A percentile compares a stretch with the other conserved stretches of the same genome.
Evolutionary conservation across 805 yeast species (phyloP).

Genomic region (Sungouiella blattae): DNA sequence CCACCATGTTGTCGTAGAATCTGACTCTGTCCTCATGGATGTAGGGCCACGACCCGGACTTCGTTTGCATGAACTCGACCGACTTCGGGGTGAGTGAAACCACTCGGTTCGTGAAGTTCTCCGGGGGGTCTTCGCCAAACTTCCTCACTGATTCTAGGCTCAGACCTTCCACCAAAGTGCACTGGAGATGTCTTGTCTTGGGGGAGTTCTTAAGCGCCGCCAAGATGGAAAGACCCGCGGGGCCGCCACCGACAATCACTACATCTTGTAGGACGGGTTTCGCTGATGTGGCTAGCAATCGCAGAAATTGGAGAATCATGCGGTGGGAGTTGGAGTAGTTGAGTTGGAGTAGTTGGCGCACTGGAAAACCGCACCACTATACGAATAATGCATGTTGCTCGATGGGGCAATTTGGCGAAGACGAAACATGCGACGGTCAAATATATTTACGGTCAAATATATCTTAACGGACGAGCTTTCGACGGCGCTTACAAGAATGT

Average conservation of each 20-base stretch:
- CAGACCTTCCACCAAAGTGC: slow-evolving; percentile 73
- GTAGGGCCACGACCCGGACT: slow-evolving; percentile 74
- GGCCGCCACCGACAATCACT: slow-evolving; percentile 93
- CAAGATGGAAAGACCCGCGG: slow-evolving; percentile 88
- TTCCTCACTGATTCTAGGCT: slow-evolving; percentile 49
- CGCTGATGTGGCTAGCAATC: slow-evolving; percentile 10
- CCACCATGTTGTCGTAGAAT: slow-evolving; percentile 75
- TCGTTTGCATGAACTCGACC: slow-evolving; percentile 52
- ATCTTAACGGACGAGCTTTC: too few species aligned
- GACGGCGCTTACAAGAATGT: too few species aligned
- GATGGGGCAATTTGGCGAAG: too few species aligned
- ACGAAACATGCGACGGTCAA: too few species aligned
- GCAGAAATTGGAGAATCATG: slow-evolving; percentile 2
- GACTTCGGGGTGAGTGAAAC: slow-evolving; percentile 84
- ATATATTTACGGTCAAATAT: too few species aligned
- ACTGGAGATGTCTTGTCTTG: slow-evolving; percentile 52
- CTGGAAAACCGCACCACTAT: too few species aligned
- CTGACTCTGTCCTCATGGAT: slow-evolving; percentile 69
- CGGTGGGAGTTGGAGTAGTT: too few species aligned
- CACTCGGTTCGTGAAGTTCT: slow-evolving; percentile 69
- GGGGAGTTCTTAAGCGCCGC: slow-evolving; percentile 75
- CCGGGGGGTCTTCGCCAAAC: slow-evolving; percentile 45
- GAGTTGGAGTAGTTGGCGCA: too few species aligned
- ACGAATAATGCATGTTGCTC: too few species aligned
- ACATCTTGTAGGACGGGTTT: slow-evolving; percentile 49